These are phyloP conservation scores for Leucosporidium creatinivorum DNA, from an alignment of 768 basidiomycete species.

Conservation along the genomic window DNA sequence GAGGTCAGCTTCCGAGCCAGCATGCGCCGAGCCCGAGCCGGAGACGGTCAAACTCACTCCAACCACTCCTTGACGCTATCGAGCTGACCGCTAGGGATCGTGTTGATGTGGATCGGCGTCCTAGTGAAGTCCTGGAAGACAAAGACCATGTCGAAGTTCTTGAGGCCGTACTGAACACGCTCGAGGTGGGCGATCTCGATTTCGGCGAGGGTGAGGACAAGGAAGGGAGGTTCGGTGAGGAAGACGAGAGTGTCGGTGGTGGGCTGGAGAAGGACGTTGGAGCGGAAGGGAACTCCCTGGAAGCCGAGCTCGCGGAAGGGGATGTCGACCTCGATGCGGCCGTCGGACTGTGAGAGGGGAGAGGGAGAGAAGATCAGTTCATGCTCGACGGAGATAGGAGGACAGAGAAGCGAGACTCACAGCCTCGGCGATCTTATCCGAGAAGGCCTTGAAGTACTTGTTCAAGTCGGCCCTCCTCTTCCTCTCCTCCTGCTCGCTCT, in stretches of 20 bases:
- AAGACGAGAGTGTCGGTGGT: slow-evolving; percentile 95
- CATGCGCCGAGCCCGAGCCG: neutral
- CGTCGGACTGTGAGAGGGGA: slow-evolving; percentile 56
- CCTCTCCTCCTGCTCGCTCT: slow-evolving; percentile 95
- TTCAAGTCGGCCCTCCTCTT: slow-evolving; percentile 81
- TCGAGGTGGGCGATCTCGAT: slow-evolving; percentile 96
- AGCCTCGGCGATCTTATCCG: slow-evolving; percentile 84
- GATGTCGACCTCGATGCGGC: slow-evolving; percentile 84
- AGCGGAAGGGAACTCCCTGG: slow-evolving; percentile 91
- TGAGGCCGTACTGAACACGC: slow-evolving; percentile 89
- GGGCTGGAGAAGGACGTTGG: slow-evolving; percentile 87
- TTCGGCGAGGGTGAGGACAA: slow-evolving; percentile 86
- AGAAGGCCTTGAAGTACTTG: slow-evolving; percentile 87
- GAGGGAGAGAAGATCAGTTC: slow-evolving; percentile 2
- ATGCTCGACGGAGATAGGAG: neutral
- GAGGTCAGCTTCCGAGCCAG: neutral
- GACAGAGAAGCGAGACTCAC: slow-evolving; percentile 47
- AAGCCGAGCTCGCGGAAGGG: slow-evolving; percentile 97
- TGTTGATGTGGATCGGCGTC: slow-evolving; percentile 88
- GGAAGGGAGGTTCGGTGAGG: slow-evolving; percentile 89
- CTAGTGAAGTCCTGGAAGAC: slow-evolving; percentile 95
- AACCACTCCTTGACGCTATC: slow-evolving; percentile 99
- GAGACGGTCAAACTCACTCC: slow-evolving; percentile 56
- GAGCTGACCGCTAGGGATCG: slow-evolving; percentile 78
- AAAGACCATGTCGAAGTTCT: slow-evolving; percentile 95